Percentiles rank a stretch among this genome's conserved stretches.
phyloP scores from a whole-genome alignment of 192 early-diverging fungal genomes.

The Bifiguratus adelaidae region DNA sequence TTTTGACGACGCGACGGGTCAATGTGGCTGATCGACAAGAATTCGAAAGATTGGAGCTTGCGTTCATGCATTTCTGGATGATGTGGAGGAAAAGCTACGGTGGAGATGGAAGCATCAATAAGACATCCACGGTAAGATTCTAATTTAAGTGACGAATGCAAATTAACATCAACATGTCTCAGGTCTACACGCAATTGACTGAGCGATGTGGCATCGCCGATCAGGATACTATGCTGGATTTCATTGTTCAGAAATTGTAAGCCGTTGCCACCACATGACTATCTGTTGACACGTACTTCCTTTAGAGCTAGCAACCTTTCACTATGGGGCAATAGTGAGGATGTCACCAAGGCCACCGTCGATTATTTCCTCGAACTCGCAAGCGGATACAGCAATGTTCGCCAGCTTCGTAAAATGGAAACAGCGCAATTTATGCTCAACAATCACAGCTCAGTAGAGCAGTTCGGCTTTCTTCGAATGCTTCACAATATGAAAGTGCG shows the following conservation, averaged over 20 bases:
- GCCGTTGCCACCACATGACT: no score
- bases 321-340: no score
- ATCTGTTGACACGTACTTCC: no score
- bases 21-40: slow-evolving; percentile 30
- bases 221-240: slow-evolving; percentile 44
- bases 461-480: slow-evolving; percentile 58
- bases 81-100: slow-evolving; percentile 77
- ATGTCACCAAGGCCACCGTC: no score
- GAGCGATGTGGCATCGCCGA: slow-evolving; percentile 59
- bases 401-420: slow-evolving; percentile 68
- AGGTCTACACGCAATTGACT: slow-evolving; percentile 56
- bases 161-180: no score
- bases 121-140: slow-evolving; percentile 24
- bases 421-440: slow-evolving; percentile 51
- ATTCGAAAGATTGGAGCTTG: slow-evolving; percentile 62
- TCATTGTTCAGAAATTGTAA: slow-evolving; percentile 58
- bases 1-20: no score
- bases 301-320: no score
- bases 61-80: slow-evolving; percentile 70
- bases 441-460: slow-evolving; percentile 58
- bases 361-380: no score
- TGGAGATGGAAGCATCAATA: slow-evolving; percentile 53
- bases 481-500: slow-evolving; percentile 50
- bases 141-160: no score
- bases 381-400: slow-evolving; percentile 62